Evolutionary conservation across 2,329 filamentous ascomycete species (phyloP), one percentile per base, ranked within the genome.

Genomic region (Stromatinia cepivora): DNA sequence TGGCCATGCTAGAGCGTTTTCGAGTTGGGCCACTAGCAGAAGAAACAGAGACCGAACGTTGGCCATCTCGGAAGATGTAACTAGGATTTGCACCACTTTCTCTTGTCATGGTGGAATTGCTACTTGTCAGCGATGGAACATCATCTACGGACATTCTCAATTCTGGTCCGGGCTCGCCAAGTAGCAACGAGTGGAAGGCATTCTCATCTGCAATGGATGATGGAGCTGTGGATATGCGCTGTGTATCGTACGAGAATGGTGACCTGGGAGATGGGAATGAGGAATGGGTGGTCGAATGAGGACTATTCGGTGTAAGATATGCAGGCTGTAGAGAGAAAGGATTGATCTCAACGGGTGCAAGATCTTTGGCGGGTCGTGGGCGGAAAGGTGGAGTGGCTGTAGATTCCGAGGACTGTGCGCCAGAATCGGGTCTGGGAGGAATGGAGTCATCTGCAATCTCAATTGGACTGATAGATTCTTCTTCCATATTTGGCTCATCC

Each of bases 121-220:
- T 92, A 76, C 90, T 93, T 1, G 90, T 92, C 72, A 89, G 80
- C 2, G 91, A 93, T 3, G 91, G 90, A 20, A 92, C 88, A 73
- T 92, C 91, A 72, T 91, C 89, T 45, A 89, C 84, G 0, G 91
- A 94, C 48, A 90, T 86, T 59, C 91, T 87, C 15, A 85, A 81
- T 75, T 93, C 90, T 0, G 90, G 91, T 0, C 89, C 90, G 28
- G 90, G 90, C 72, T 93, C 91, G 66, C 90, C 90, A 79, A 92
- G 86, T 8, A 92, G 82, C 45, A 92, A 81, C 3, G 90, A 92
- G 70, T 89, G 88, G 77, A 92, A 90, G 50, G 84, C 87, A 69
- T 88, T 89, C 72, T 90, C 90, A 71, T 93, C 91, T 0, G 87
- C 86, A 56, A 90, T 82, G 0, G 91, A 93, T 1, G 91, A 94